phyloP scores from a whole-genome alignment of 257 asterid species.

The Salvia miltiorrhiza region DNA sequence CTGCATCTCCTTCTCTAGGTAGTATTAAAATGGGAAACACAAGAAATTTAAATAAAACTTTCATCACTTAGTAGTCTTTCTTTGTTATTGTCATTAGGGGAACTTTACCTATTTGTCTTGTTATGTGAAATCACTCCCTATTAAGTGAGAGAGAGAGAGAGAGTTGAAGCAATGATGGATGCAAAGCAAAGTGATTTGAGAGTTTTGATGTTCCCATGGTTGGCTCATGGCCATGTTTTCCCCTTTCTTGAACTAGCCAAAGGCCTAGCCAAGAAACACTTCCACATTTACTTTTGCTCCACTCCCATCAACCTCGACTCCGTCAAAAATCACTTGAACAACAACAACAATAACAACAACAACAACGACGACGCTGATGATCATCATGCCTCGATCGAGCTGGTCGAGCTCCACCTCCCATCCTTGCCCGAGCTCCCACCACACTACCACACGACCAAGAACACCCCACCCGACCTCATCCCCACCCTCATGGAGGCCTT shows the following conservation, averaged over 20 bases:
- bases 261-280: neutral
- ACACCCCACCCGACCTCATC: conserved; percentile 30
- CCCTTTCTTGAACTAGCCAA: conserved; percentile 23
- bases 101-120: neutral
- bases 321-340: neutral
- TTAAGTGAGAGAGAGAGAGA: neutral
- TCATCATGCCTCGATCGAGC: conserved; percentile 13
- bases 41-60: no score
- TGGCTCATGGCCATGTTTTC: conserved; percentile 9
- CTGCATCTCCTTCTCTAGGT: neutral
- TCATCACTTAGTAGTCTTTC: neutral
- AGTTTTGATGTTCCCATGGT: conserved; percentile 7
- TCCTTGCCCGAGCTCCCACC: conserved; percentile 30
- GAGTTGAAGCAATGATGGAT: neutral
- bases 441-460: conserved; percentile 41
- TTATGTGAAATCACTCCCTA: no score
- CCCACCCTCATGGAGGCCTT: conserved; percentile 29
- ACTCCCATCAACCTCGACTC: conserved; percentile 30
- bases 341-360: neutral
- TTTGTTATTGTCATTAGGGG: neutral
- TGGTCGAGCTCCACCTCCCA: conserved; percentile 29
- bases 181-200: neutral
- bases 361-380: no score
- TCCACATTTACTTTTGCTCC: conserved; percentile 18
- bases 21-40: no score